A percentile compares a stretch with the other conserved stretches of the same genome.
phyloP scores from a whole-genome alignment of 78 protist genomes.

The Pelomyxa schiedti region DNA sequence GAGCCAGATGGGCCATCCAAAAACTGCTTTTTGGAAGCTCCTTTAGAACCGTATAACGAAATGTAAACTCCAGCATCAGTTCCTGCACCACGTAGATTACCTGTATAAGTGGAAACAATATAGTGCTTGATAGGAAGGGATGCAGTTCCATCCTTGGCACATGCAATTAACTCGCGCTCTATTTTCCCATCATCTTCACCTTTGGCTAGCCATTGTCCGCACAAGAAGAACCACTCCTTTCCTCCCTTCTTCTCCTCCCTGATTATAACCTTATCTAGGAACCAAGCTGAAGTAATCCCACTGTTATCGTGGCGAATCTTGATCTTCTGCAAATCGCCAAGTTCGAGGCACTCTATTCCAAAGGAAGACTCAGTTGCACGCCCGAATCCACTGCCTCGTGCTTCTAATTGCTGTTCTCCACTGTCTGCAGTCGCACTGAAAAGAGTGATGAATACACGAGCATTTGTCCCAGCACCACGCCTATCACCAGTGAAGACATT shows the following conservation, averaged over 20 bases:
- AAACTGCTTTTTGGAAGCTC: background rate
- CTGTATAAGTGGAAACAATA: background rate
- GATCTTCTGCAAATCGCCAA: background rate
- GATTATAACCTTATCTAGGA: background rate
- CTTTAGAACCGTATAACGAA: background rate
- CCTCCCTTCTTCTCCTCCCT: background rate
- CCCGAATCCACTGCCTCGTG: too few relatives aligned
- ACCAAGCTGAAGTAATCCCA: constrained; percentile 4
- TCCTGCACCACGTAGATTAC: background rate
- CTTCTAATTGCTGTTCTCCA: background rate
- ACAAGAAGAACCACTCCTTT: background rate
- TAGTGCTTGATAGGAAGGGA: background rate
- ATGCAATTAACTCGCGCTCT: background rate
- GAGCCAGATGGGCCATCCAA: background rate
- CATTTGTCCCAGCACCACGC: background rate
- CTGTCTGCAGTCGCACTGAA: background rate
- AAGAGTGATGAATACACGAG: background rate
- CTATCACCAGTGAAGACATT: too few relatives aligned
- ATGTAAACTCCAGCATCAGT: background rate
- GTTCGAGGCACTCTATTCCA: background rate
- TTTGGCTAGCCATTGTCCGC: background rate
- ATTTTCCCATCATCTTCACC: background rate
- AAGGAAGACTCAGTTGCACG: too few relatives aligned
- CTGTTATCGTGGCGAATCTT: background rate
- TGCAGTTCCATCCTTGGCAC: background rate